Evolutionary conservation across 2,329 filamentous ascomycete genomes (phyloP), one percentile per base, ranked within the genome.

Genomic region (Colletotrichum lindemuthianum): DNA sequence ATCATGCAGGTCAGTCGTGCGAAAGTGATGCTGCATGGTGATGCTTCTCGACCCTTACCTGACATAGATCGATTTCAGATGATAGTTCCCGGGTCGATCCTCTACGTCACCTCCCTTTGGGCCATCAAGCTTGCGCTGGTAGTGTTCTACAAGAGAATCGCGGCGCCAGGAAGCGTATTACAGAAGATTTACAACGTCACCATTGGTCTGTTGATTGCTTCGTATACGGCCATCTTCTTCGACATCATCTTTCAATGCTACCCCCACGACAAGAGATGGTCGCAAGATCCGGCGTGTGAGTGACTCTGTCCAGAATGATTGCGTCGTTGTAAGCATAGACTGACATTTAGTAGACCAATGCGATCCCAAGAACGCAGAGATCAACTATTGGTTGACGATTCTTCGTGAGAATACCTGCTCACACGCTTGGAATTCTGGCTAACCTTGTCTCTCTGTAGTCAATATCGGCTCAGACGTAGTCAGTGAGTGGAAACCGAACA

Each of bases 41-140:
- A 66, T 9, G 12, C n/a, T 40, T 33, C 11, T 15, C 15, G 6
- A 37, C 4, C 10, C 32, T 39, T 4, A 51, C 41, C 60, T 40
- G 50, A 52, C 33, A 16, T 13, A 36, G 1, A 13, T 1, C 13
- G 3, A 11, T n/a, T 13, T 9, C 10, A 76, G 72, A 78, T 79
- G 73, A 79, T 79, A 36, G 70, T 79, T 1, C 78, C 78, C 1
- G 78, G 78, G 12, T 79, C 78, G 2, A 71, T 75, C 2, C 72
- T 80, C 2, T 80, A 80, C 49, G 76, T 79, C 0, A 69, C 77
- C 3, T 78, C 77, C 3, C 61, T 80, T 6, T 80, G 78, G 78
- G 69, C 75, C 11, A 76, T 80, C 69, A 80, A 80, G 51, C 70
- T 78, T 6, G 77, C 77, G 5, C 69, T 80, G 4, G 77, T 80